Percentiles rank a stretch among this genome's conserved stretches.
These are phyloP conservation scores for Dictyostelium firmibasis DNA, from an alignment of 78 protist genomes.

Conservation along the genomic window DNA sequence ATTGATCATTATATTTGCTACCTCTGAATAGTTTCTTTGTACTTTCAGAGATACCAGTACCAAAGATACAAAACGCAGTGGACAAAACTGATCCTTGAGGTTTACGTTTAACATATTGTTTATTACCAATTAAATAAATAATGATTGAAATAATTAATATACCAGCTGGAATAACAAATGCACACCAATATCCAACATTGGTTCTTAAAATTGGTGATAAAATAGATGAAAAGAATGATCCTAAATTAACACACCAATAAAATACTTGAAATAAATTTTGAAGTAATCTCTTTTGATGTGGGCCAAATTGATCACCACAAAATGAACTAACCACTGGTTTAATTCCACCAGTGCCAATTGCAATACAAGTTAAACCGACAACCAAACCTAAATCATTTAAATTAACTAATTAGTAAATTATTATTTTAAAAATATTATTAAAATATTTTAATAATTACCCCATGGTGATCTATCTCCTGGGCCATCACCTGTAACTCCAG, in stretches of 20 bases:
- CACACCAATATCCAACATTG: conserved; percentile 70
- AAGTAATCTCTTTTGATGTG: conserved; percentile 30
- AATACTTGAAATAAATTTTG: conserved; percentile 73
- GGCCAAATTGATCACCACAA: conserved; percentile 88
- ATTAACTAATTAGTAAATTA: background rate
- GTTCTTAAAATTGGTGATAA: conserved; percentile 83
- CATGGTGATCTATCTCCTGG: conserved; percentile 62
- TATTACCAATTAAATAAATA: conserved; percentile 62
- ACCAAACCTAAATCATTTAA: background rate
- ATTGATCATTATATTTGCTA: background rate
- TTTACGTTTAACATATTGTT: conserved; percentile 32
- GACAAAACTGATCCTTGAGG: conserved; percentile 7
- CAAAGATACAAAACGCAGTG: background rate
- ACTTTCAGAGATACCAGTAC: conserved; percentile 34
- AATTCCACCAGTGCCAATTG: conserved; percentile 91
- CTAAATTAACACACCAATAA: conserved; percentile 86
- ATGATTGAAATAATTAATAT: conserved; percentile 57
- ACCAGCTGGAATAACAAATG: conserved; percentile 85
- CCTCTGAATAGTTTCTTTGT: background rate
- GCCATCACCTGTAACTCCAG: conserved; percentile 74
- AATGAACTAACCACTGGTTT: conserved; percentile 78
- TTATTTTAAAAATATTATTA: background rate
- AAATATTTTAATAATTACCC: background rate
- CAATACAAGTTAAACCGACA: conserved; percentile 75
- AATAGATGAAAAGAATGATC: conserved; percentile 80